Evolutionary conservation across 805 yeast species (phyloP), one percentile per base, ranked within the genome.

Genomic region (Candida dajiaensis): DNA sequence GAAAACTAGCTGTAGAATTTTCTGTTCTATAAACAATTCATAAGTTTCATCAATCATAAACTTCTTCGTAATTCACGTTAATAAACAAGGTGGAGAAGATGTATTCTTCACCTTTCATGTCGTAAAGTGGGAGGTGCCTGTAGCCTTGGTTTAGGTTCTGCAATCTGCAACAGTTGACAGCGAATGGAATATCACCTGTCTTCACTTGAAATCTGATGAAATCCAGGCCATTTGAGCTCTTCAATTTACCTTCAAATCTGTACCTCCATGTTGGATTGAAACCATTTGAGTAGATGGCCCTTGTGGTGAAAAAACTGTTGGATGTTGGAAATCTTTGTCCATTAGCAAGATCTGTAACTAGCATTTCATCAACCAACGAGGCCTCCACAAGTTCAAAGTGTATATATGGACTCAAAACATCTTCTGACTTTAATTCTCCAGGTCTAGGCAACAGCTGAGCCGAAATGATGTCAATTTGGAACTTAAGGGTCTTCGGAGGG

Each of bases 401-500:
- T 6, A 86, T 77, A 54, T 67, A 80, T 0, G 95, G 89, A 53
- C 80, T 82, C 39, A 82, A 68, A 0, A 68, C 61, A 19, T 68
- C 75, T 11, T 71, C 69, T 1, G 66, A 29, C 44, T 69, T 76
- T 22, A 74, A 62, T 23, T 76, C 82, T 41, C 72, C 72, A 0
- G 87, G 83, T 38, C 81, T 78, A 3, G 96, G 95, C 12, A 92
- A 68, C 59, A 89, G 86, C 63, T 90, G 97, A 0, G 87, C 97
- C 18, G 97, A 87, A 1, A 92, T 72, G 6, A 85, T 61, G 12
- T 68, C 69, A 4, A 89, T 61, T 11, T 56, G 49, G 21, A 70
- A 56, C 9, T 50, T 51, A 18, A 61, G 23, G 7, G 45, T 37
- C 6, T 47, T 25, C 3, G 48, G 44, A 36, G 52, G 45, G 4